phyloP scores from a whole-genome alignment of 2,329 filamentous ascomycete species.

The Aspergillus latus region DNA sequence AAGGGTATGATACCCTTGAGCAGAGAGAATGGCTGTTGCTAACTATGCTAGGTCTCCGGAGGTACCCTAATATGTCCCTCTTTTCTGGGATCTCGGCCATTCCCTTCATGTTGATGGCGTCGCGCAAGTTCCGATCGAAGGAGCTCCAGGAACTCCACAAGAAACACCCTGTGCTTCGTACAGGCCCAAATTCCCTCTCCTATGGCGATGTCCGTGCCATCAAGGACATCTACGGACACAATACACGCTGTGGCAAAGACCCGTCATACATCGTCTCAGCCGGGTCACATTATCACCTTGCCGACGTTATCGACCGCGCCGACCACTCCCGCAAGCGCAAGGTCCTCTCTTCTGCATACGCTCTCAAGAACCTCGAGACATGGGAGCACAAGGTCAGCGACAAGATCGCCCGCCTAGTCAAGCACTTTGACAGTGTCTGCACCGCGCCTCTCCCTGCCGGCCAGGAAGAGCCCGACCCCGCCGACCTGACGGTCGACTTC shows the following conservation, averaged over 20 bases:
- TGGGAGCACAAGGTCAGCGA: slow-evolving; percentile 59
- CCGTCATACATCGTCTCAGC: slow-evolving; percentile 47
- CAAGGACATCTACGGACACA: slow-evolving; percentile 55
- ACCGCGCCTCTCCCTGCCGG: slow-evolving; percentile 24
- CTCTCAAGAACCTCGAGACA: slow-evolving; percentile 54
- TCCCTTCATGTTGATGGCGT: slow-evolving; percentile 49
- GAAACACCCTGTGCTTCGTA: slow-evolving; percentile 47
- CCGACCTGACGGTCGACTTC: slow-evolving; percentile 48
- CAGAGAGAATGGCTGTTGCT: slow-evolving; percentile 6
- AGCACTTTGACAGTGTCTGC: slow-evolving; percentile 46
- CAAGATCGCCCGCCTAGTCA: slow-evolving; percentile 49
- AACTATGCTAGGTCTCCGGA: slow-evolving; percentile 41
- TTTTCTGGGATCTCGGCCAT: slow-evolving; percentile 50
- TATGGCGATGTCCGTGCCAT: slow-evolving; percentile 46
- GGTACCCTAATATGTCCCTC: slow-evolving; percentile 46
- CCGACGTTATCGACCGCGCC: slow-evolving; percentile 53
- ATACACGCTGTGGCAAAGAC: slow-evolving; percentile 53
- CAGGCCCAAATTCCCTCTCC: slow-evolving; percentile 48
- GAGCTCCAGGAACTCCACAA: slow-evolving; percentile 49
- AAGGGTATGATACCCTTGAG: slow-evolving; percentile 24
- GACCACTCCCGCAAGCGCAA: slow-evolving; percentile 56
- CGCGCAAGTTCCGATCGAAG: slow-evolving; percentile 45
- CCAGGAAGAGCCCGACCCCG: slow-evolving; percentile 20
- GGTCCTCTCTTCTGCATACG: slow-evolving; percentile 53
- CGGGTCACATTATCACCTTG: slow-evolving; percentile 53